These are phyloP conservation scores for Clohesyomyces aquaticus DNA, from an alignment of 495 filamentous ascomycete species.

Conservation along the genomic window DNA sequence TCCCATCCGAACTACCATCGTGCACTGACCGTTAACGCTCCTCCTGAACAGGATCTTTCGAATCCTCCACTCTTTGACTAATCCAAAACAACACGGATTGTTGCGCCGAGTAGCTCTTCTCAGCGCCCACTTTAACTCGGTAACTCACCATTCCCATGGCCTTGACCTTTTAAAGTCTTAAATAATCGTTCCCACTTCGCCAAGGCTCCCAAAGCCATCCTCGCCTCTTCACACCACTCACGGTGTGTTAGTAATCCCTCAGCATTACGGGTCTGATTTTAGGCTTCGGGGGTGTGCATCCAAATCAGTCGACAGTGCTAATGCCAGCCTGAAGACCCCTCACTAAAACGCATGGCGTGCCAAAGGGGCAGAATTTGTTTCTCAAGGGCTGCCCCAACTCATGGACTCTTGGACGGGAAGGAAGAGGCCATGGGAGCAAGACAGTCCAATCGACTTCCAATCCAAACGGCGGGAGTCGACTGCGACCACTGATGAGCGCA, in stretches of 20 bases:
- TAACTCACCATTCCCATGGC: too few relatives aligned
- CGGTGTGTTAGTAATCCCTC: conserved; percentile 35
- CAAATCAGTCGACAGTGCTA: conserved; percentile 23
- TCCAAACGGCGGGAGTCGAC: conserved; percentile 21
- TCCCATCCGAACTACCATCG: not conserved
- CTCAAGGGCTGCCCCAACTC: conserved; percentile 30
- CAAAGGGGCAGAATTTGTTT: conserved; percentile 19
- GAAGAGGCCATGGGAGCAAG: conserved; percentile 41
- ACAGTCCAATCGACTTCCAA: conserved; percentile 18
- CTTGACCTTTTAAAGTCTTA: conserved; percentile 3
- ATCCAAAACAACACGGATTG: conserved; percentile 1
- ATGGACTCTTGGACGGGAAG: conserved; percentile 38
- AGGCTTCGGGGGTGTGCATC: conserved; percentile 19
- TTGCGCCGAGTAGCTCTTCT: not conserved
- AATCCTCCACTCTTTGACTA: not conserved
- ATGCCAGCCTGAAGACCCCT: conserved; percentile 20
- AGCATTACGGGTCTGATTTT: conserved; percentile 15
- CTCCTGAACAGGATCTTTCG: not conserved
- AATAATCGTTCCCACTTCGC: conserved; percentile 13
- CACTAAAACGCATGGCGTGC: conserved; percentile 37
- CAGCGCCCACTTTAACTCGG: not conserved
- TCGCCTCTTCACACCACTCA: conserved; percentile 30
- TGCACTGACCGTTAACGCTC: conserved; percentile 13
- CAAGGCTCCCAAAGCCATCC: conserved; percentile 10
- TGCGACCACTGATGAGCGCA: conserved; percentile 7